Base-by-base conservation (phyloP, 352 stramenopile species). In the Phytophthora tubulina region DNA sequence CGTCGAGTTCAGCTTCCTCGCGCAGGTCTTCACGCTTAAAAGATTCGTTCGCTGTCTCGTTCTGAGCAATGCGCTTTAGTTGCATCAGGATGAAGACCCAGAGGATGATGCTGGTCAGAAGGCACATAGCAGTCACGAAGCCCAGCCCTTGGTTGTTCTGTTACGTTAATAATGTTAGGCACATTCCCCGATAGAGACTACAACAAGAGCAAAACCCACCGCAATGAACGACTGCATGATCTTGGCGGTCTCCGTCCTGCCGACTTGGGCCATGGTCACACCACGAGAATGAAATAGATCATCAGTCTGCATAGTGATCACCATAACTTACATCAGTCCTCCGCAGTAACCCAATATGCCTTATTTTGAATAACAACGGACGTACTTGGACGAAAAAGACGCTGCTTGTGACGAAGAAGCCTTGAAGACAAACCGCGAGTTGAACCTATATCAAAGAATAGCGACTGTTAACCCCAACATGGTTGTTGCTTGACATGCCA, bases 1-100 rank as follows among this genome's bases (percentile, higher is more conserved):
- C 62, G 59, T 91, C 83, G 10, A 88, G 63, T 38, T 83, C 72
- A 3, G 83, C 85, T 68, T 85, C 65, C n/a, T 88, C 79, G 38
- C 72, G 80, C n/a, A 94, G 69, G 17, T 86, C 81, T 70, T 94
- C 84, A 38, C 88, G 88, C 72, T 96, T 96, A 54, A 96, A 96
- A 10, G 86, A 84, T 67, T 96, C 88, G 60, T 91, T 93, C 4
- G 88, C 87, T 4, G 88, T 94, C 53, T 81, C 80, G 38, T 96
- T 96, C 56, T 81, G 80, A 8, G 75, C 65, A 59, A 96, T 91
- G 35, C 88, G 88, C 46, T 82, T 80, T 2, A 96, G 67, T 45
- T 96, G 88, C 63, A 92, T 89, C 31, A 93, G 57, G 31, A 96
- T 67, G 67, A 96, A 93, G 1, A 87, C 57, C 80, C 85, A 93